These are phyloP conservation scores for Kewa caespitosa DNA, from an alignment of 179 eudicot species.

Conservation along the genomic window DNA sequence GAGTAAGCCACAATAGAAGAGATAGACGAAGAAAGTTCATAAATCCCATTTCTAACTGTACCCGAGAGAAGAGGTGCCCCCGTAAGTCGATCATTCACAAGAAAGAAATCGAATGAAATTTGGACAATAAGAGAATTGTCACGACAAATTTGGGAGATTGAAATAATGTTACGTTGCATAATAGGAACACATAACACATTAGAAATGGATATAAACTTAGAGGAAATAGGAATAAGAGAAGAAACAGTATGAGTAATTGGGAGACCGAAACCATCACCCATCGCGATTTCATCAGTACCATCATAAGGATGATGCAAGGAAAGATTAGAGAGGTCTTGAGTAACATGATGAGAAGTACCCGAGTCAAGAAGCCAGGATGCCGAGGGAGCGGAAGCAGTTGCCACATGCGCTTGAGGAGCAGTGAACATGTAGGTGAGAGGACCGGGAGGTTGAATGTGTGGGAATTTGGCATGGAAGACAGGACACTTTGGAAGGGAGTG, in stretches of 20 bases:
- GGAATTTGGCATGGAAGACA: not conserved
- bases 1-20: not conserved
- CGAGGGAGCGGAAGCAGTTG: not conserved
- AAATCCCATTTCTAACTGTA: not conserved
- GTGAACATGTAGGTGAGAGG: not conserved
- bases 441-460: not conserved
- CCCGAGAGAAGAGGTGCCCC: constrained; percentile 2
- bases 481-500: not conserved
- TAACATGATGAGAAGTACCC: constrained; percentile 5
- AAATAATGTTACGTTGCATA: not conserved
- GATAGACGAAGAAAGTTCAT: not conserved
- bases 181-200: constrained; percentile 6
- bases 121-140: not conserved
- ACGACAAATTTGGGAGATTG: not conserved
- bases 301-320: constrained; percentile 1
- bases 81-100: constrained; percentile 11
- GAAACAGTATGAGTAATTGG: constrained; percentile 2
- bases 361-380: not conserved
- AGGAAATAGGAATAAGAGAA: not conserved
- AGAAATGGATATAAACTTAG: not conserved
- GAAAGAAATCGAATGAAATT: not conserved
- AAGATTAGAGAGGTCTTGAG: not conserved
- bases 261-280: not conserved
- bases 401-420: not conserved
- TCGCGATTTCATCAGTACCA: not conserved